Conservation (phyloP, 257 asterid species). For the Lithospermum erythrorhizon region DNA sequence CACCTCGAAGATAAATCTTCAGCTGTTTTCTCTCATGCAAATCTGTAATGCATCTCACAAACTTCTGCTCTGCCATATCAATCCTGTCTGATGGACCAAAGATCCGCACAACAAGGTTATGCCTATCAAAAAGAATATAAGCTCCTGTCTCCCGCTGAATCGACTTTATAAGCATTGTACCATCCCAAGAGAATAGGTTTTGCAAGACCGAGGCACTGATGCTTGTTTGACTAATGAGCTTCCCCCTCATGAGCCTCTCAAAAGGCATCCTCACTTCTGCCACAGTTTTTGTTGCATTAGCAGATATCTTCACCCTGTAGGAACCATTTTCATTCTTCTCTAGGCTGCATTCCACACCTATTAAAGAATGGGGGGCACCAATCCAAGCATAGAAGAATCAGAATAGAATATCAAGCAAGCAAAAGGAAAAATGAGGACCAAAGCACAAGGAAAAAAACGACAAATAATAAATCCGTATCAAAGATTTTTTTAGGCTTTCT, state of each 20-base stretch:
- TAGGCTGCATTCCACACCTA: conserved; percentile 61
- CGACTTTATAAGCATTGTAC: conserved; percentile 41
- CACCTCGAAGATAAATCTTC: conserved; percentile 62
- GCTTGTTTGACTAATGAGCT: conserved; percentile 34
- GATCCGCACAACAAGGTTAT: conserved; percentile 38
- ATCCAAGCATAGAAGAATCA: background rate
- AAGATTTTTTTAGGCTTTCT: too few relatives aligned
- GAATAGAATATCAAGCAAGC: too few relatives aligned
- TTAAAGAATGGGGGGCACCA: conserved; percentile 5
- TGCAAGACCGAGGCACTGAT: conserved; percentile 61
- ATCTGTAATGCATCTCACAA: conserved; percentile 39
- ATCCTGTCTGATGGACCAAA: conserved; percentile 51
- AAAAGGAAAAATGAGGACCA: too few relatives aligned
- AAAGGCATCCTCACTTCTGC: conserved; percentile 67
- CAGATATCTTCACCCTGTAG: conserved; percentile 67
- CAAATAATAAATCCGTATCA: too few relatives aligned
- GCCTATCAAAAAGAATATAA: conserved; percentile 54
- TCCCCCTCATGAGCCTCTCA: conserved; percentile 69
- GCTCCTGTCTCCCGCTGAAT: conserved; percentile 54
- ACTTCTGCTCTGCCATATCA: conserved; percentile 34
- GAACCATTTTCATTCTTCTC: conserved; percentile 49
- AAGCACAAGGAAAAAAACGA: too few relatives aligned
- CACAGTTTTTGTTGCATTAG: conserved; percentile 61
- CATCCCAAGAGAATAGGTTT: conserved; percentile 65
- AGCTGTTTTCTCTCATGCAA: conserved; percentile 69